These are phyloP conservation scores for Alternaria angustiovoidea DNA, from an alignment of 2,329 filamentous ascomycete species.

Conservation along the genomic window DNA sequence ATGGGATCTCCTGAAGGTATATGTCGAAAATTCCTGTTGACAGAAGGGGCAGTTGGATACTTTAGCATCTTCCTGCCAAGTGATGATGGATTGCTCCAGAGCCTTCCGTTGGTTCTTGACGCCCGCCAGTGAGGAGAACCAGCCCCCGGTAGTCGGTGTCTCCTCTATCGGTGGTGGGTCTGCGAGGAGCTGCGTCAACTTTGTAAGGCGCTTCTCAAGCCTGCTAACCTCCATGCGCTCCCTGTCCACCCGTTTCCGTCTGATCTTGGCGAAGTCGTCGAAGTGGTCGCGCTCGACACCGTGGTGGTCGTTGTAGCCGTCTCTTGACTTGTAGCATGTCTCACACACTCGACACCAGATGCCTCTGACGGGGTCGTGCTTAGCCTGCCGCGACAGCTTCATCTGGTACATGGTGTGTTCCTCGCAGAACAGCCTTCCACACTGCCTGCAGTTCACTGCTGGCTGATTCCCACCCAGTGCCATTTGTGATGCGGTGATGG, in stretches of 20 bases:
- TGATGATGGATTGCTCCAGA: constrained; percentile 90
- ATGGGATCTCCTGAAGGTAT: constrained; percentile 92
- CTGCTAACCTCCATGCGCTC: constrained; percentile 87
- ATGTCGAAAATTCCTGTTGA: constrained; percentile 92
- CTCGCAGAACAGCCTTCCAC: constrained; percentile 92
- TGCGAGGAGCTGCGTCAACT: constrained; percentile 83
- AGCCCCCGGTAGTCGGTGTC: constrained; percentile 55
- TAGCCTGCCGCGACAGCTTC: constrained; percentile 89
- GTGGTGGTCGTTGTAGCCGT: constrained; percentile 91
- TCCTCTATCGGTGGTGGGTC: constrained; percentile 73
- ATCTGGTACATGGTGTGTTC: constrained; percentile 99
- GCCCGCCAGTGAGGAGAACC: constrained; percentile 64
- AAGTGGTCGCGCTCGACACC: constrained; percentile 76
- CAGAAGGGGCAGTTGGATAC: constrained; percentile 90
- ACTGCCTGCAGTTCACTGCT: constrained; percentile 91
- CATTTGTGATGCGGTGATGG: constrained; percentile 56
- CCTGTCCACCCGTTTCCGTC: constrained; percentile 81
- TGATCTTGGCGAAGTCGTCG: constrained; percentile 71
- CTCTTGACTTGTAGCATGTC: constrained; percentile 97
- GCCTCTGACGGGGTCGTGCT: constrained; percentile 87
- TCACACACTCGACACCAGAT: constrained; percentile 96
- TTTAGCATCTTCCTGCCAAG: constrained; percentile 89
- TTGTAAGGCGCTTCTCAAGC: constrained; percentile 89
- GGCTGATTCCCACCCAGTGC: constrained; percentile 80
- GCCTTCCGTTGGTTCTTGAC: constrained; percentile 76